A percentile compares a stretch with the other conserved stretches of the same genome.
Evolutionary conservation across 306 rosid species (phyloP).

Genomic region (Begonia peltatifolia): DNA sequence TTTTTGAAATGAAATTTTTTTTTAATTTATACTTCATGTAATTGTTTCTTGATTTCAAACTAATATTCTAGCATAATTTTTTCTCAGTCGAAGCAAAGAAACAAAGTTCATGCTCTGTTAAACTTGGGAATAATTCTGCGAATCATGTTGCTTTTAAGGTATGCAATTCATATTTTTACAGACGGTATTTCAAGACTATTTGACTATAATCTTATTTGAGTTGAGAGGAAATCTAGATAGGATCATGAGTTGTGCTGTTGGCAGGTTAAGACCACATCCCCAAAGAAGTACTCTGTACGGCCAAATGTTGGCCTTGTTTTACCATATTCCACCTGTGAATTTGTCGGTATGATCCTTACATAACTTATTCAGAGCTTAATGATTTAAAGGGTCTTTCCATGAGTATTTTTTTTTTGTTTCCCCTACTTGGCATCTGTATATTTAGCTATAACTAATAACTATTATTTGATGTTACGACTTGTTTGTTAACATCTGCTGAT

Average conservation of each 20-base stretch:
- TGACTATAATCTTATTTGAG: background rate
- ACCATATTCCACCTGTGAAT: background rate
- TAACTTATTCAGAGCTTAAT: background rate
- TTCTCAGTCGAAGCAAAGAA: slow-evolving; percentile 37
- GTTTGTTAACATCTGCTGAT: background rate
- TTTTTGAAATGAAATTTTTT: no score
- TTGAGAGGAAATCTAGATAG: background rate
- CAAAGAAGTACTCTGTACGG: slow-evolving; percentile 36
- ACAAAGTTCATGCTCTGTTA: slow-evolving; percentile 38
- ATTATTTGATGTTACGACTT: background rate
- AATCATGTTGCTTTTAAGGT: slow-evolving; percentile 42
- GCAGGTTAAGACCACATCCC: slow-evolving; percentile 87
- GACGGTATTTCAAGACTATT: background rate
- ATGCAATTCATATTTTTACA: background rate
- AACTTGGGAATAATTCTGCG: slow-evolving; percentile 26
- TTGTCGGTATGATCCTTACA: slow-evolving; percentile 27
- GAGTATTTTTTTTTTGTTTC: background rate
- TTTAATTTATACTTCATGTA: no score
- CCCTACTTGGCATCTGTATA: background rate
- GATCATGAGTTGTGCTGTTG: slow-evolving; percentile 6
- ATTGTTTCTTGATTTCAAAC: background rate
- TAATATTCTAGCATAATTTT: background rate
- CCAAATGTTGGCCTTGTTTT: background rate
- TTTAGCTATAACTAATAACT: background rate
- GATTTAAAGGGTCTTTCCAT: background rate